These are phyloP conservation scores for Flaveria ramosissima DNA, from an alignment of 129 eudicot species.

Conservation along the genomic window DNA sequence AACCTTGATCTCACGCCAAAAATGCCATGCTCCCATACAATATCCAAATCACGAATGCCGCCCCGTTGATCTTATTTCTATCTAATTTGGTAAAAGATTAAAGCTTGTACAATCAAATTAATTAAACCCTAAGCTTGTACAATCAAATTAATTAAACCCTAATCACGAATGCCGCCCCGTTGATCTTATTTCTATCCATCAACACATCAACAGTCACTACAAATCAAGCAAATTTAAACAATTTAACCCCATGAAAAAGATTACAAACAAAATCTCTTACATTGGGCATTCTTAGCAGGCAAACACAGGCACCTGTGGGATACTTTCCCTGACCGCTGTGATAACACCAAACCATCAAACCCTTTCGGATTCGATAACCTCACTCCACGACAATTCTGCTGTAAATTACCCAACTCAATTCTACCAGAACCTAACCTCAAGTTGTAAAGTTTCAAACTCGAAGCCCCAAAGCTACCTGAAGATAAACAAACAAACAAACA, in stretches of 20 bases:
- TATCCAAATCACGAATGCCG: not conserved
- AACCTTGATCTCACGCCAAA: not conserved
- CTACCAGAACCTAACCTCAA: constrained; percentile 43
- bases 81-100: constrained; percentile 9
- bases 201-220: not conserved
- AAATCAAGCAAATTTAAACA: not conserved
- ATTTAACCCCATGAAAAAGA: not conserved
- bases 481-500: constrained; percentile 14
- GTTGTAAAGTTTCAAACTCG: constrained; percentile 43
- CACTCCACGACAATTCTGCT: constrained; percentile 33
- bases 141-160: too few relatives aligned
- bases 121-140: not conserved
- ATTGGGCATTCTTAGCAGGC: constrained; percentile 40
- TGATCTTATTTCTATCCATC: too few relatives aligned
- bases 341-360: constrained; percentile 42
- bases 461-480: constrained; percentile 70
- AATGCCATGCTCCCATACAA: not conserved
- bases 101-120: not conserved
- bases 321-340: constrained; percentile 38
- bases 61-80: not conserved
- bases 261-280: constrained; percentile 37
- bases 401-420: constrained; percentile 37
- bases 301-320: constrained; percentile 46
- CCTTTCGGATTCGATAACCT: constrained; percentile 11
- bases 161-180: too few relatives aligned